A percentile compares a stretch with the other conserved stretches of the same genome.
Conservation (phyloP, 169 alveolate genomes). For the Plasmodium cynomolgi region DNA sequence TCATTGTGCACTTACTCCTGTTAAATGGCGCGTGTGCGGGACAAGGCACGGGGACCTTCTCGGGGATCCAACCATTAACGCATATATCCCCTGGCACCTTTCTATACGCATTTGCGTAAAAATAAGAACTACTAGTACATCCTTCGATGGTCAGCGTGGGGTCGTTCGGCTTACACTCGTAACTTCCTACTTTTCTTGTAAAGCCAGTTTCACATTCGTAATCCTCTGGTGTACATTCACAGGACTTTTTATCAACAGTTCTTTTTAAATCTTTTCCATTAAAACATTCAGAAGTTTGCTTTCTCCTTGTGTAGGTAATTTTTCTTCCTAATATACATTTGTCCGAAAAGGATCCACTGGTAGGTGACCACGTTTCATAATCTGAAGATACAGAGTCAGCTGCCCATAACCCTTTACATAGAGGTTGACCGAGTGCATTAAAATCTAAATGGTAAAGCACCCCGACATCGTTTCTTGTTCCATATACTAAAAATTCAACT, state of each 20-base stretch:
- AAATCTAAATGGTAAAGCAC: slow-evolving; percentile 95
- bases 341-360: slow-evolving; percentile 83
- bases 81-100: slow-evolving; percentile 98
- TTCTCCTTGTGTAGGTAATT: slow-evolving; percentile 94
- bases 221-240: slow-evolving; percentile 97
- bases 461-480: slow-evolving; percentile 92
- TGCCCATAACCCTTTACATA: slow-evolving; percentile 95
- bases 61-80: slow-evolving; percentile 96
- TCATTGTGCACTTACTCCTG: slow-evolving; percentile 57
- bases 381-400: slow-evolving; percentile 96
- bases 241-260: slow-evolving; percentile 89
- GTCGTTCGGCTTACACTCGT: slow-evolving; percentile 87
- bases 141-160: slow-evolving; percentile 81
- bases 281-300: slow-evolving; percentile 96
- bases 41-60: slow-evolving; percentile 92
- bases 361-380: slow-evolving; percentile 96
- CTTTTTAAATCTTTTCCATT: slow-evolving; percentile 97
- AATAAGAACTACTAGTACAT: slow-evolving; percentile 83
- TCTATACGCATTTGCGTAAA: slow-evolving; percentile 92
- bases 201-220: slow-evolving; percentile 98
- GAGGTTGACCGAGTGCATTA: slow-evolving; percentile 94
- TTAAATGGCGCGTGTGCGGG: slow-evolving; percentile 91
- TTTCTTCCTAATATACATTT: slow-evolving; percentile 94
- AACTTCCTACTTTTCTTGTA: slow-evolving; percentile 89
- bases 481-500: slow-evolving; percentile 95